phyloP scores from a whole-genome alignment of 352 stramenopile genomes.

The Globisporangium acanthophoron region DNA sequence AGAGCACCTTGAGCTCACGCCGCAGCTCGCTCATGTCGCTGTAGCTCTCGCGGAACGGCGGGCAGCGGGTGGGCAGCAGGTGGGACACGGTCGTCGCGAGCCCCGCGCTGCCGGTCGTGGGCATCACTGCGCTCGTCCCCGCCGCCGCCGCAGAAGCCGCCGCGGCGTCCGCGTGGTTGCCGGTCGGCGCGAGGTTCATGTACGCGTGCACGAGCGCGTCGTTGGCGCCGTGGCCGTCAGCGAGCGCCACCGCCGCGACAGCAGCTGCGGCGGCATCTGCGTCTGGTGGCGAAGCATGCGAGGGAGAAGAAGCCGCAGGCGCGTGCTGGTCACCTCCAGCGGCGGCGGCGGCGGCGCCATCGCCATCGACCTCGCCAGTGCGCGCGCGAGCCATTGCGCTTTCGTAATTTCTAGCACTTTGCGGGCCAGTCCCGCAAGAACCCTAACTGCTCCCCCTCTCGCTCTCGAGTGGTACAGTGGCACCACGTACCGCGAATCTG shows the following conservation, averaged over 20 bases:
- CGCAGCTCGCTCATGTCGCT: conserved; percentile 68
- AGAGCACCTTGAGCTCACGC: conserved; percentile 68
- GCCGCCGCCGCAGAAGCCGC: neutral
- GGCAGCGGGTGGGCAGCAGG: conserved; percentile 21
- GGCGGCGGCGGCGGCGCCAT: neutral
- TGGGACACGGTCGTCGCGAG: neutral
- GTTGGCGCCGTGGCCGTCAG: neutral
- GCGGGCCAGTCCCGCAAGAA: conserved; percentile 13
- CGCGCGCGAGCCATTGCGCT: conserved; percentile 11
- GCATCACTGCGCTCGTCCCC: neutral
- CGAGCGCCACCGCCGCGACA: neutral
- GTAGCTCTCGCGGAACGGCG: conserved; percentile 70
- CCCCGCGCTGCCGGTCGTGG: neutral
- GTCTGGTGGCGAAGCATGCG: neutral
- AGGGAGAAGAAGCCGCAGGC: neutral
- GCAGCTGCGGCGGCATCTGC: neutral
- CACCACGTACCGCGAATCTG: too few relatives aligned
- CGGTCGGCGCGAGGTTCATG: conserved; percentile 9
- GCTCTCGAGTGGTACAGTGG: too few relatives aligned
- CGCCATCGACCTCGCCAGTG: conserved; percentile 4
- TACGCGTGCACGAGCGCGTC: conserved; percentile 16
- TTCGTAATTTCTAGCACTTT: conserved; percentile 11
- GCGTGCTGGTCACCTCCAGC: neutral
- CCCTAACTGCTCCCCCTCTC: neutral
- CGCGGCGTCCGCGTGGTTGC: neutral